Conservation (phyloP, 2,329 filamentous ascomycete genomes). For the Rugonectria rugulosa region DNA sequence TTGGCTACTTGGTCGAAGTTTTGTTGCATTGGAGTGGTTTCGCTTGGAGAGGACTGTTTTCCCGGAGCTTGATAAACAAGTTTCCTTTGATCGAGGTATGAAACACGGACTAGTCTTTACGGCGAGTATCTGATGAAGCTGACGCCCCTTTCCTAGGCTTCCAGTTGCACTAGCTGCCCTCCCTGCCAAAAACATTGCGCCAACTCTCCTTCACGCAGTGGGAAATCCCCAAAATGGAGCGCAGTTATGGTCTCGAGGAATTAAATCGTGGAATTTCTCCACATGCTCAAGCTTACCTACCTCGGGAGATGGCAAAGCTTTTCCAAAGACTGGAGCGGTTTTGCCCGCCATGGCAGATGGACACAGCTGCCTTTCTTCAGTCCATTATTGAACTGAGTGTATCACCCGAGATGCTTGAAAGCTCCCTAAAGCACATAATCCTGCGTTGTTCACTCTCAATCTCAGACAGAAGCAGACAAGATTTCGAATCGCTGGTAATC, state of each 20-base stretch:
- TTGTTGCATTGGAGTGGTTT: slow-evolving; percentile 26
- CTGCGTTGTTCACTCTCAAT: slow-evolving; percentile 18
- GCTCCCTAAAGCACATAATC: slow-evolving; percentile 16
- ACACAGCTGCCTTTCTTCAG: slow-evolving; percentile 23
- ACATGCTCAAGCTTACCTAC: slow-evolving; percentile 14
- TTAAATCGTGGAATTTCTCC: slow-evolving; percentile 7
- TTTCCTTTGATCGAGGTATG: slow-evolving; percentile 23
- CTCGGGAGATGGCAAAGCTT: slow-evolving; percentile 24
- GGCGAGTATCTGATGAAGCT: slow-evolving; percentile 16
- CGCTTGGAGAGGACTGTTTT: slow-evolving; percentile 23
- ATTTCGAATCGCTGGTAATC: slow-evolving; percentile 24
- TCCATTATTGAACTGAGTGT: slow-evolving; percentile 16
- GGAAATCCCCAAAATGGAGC: slow-evolving; percentile 17
- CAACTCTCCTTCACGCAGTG: slow-evolving; percentile 24
- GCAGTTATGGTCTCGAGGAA: background rate
- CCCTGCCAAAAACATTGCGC: slow-evolving; percentile 24
- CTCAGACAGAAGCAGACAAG: slow-evolving; percentile 17
- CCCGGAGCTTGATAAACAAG: slow-evolving; percentile 6
- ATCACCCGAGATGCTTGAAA: slow-evolving; percentile 14
- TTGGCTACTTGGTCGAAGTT: slow-evolving; percentile 21
- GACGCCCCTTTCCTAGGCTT: slow-evolving; percentile 18
- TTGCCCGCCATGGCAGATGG: slow-evolving; percentile 25
- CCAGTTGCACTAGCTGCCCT: slow-evolving; percentile 19
- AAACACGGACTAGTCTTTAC: slow-evolving; percentile 5
- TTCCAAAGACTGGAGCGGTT: slow-evolving; percentile 22